Conservation (phyloP, 805 yeast genomes). For the Pichia ethanolica region DNA sequence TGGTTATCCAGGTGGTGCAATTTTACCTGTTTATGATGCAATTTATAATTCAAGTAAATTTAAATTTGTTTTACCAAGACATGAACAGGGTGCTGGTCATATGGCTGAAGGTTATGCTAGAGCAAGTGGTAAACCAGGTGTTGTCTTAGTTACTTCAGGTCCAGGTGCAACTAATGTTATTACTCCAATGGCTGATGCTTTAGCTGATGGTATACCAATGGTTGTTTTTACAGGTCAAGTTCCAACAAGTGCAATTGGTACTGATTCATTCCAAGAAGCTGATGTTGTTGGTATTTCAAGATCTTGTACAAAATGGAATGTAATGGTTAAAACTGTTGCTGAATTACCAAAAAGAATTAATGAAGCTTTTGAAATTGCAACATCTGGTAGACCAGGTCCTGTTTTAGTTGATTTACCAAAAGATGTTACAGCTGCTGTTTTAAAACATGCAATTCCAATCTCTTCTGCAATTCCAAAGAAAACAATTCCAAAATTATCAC, state of each 20-base stretch:
- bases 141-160: conserved; percentile 96
- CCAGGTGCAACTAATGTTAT: conserved; percentile 98
- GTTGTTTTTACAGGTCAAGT: conserved; percentile 98
- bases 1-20: conserved; percentile 99
- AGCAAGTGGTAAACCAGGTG: conserved; percentile 94
- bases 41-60: conserved; percentile 86
- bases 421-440: conserved; percentile 91
- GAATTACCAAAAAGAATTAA: conserved; percentile 93
- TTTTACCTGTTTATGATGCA: conserved; percentile 95
- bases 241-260: conserved; percentile 90
- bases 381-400: conserved; percentile 96
- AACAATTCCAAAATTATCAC: conserved; percentile 64
- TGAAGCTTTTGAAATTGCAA: conserved; percentile 97
- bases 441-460: conserved; percentile 80
- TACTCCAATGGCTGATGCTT: conserved; percentile 97
- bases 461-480: conserved; percentile 67
- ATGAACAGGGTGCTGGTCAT: conserved; percentile 99
- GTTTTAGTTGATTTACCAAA: conserved; percentile 96
- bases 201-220: conserved; percentile 95
- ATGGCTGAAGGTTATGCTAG: conserved; percentile 99
- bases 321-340: conserved; percentile 91
- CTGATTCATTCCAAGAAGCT: conserved; percentile 99
- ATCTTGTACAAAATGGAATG: conserved; percentile 98
- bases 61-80: conserved; percentile 87
- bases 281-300: conserved; percentile 96